Evolutionary conservation across 805 yeast species (phyloP).

Genomic region (Hemisphaericaspora nanyangensis): DNA sequence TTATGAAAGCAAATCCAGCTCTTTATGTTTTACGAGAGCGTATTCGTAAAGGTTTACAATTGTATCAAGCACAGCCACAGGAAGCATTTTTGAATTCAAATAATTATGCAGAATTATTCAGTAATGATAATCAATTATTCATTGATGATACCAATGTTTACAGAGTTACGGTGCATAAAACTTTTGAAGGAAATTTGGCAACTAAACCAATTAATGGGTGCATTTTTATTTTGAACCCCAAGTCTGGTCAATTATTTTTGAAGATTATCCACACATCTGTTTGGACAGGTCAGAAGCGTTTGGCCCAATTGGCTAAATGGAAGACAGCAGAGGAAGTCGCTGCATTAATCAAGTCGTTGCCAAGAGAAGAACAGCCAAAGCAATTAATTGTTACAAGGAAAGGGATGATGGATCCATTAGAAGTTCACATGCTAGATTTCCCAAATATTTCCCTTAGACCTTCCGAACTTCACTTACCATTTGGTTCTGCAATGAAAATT

Average conservation of each 20-base stretch:
- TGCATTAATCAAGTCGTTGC: slow-evolving; percentile 81
- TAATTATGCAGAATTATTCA: slow-evolving; percentile 87
- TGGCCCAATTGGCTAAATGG: slow-evolving; percentile 94
- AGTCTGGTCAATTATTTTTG: slow-evolving; percentile 83
- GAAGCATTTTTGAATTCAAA: slow-evolving; percentile 86
- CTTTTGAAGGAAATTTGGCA: slow-evolving; percentile 88
- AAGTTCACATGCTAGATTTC: slow-evolving; percentile 95
- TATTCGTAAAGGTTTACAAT: slow-evolving; percentile 87
- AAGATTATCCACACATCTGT: slow-evolving; percentile 90
- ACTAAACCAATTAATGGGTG: slow-evolving; percentile 94
- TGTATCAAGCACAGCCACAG: slow-evolving; percentile 90
- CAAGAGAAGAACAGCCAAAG: slow-evolving; percentile 91
- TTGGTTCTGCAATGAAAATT: slow-evolving; percentile 77
- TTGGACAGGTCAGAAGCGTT: slow-evolving; percentile 95
- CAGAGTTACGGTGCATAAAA: slow-evolving; percentile 85
- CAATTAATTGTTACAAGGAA: slow-evolving; percentile 87
- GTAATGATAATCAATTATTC: slow-evolving; percentile 76
- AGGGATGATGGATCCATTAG: slow-evolving; percentile 90
- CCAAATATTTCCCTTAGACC: slow-evolving; percentile 88
- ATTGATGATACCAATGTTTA: slow-evolving; percentile 94
- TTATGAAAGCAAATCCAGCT: slow-evolving; percentile 94
- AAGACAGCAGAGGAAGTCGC: slow-evolving; percentile 97
- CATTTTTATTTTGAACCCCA: slow-evolving; percentile 83
- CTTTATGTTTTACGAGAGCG: slow-evolving; percentile 88
- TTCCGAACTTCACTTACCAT: slow-evolving; percentile 86